Conservation (phyloP, 768 basidiomycete species). For the Mycena capillaripes region DNA sequence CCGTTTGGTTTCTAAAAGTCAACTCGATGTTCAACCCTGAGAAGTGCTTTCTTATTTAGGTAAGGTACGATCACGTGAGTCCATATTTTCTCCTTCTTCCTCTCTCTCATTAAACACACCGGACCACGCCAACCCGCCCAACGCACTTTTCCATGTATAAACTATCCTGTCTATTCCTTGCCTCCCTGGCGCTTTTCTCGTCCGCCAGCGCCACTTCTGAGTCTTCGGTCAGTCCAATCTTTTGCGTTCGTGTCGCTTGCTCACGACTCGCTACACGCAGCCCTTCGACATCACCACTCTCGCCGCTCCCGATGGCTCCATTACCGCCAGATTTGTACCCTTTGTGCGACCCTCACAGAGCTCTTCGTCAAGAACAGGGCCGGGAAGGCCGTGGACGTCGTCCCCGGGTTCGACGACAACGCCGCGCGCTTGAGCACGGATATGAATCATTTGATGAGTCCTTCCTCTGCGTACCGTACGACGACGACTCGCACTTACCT, state of each 20-base stretch:
- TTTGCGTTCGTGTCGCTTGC: too few species aligned
- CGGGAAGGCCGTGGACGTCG: constrained; percentile 63
- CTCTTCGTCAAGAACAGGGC: constrained; percentile 68
- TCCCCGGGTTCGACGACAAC: constrained; percentile 72
- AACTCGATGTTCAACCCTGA: neutral
- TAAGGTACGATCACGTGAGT: neutral
- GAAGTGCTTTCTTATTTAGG: neutral
- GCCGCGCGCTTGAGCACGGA: constrained; percentile 57
- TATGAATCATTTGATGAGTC: constrained; percentile 58
- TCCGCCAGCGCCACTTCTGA: too few species aligned
- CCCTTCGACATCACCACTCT: constrained; percentile 64
- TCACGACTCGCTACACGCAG: constrained; percentile 40
- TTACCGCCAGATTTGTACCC: constrained; percentile 69
- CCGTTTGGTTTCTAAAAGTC: too few species aligned
- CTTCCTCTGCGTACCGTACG: too few species aligned
- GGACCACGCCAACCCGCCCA: neutral
- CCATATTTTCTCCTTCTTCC: neutral
- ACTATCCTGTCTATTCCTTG: too few species aligned
- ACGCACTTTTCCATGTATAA: neutral
- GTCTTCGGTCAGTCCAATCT: too few species aligned
- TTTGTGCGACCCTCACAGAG: constrained; percentile 68
- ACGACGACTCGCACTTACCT: too few species aligned
- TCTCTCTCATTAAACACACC: neutral
- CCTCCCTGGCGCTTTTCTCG: too few species aligned
- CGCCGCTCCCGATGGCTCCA: constrained; percentile 66